Conservation (phyloP, 371 early-diverging fungal species). For the Mortierella sp. region DNA sequence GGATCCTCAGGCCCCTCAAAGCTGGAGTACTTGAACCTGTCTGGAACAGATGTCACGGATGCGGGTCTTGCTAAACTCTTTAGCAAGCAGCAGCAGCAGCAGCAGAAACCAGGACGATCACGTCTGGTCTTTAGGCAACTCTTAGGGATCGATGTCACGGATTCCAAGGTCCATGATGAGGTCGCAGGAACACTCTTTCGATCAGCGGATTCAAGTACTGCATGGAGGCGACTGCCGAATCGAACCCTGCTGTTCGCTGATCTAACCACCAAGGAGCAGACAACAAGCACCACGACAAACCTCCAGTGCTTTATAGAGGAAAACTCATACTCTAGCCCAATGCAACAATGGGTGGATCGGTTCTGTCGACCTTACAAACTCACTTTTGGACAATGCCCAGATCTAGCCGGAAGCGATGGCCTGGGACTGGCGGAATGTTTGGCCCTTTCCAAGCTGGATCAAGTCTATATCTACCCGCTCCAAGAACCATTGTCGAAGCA, state of each 20-base stretch:
- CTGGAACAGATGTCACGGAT: constrained; percentile 30
- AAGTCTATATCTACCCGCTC: constrained; percentile 13
- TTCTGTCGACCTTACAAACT: constrained; percentile 17
- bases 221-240: constrained; percentile 12
- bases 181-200: constrained; percentile 10
- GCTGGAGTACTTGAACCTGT: constrained; percentile 35
- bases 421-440: constrained; percentile 33
- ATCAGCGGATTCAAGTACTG: neutral
- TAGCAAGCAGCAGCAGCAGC: neutral
- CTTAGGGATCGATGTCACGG: constrained; percentile 38
- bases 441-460: constrained; percentile 21
- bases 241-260: constrained; percentile 13
- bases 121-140: constrained; percentile 20
- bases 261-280: neutral
- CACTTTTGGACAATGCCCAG: constrained; percentile 23
- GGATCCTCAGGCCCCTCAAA: constrained; percentile 28
- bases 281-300: neutral
- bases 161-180: constrained; percentile 16
- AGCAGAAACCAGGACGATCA: neutral
- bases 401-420: constrained; percentile 20
- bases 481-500: constrained; percentile 6
- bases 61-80: constrained; percentile 23
- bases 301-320: constrained; percentile 5
- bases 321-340: constrained; percentile 11
- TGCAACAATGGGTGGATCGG: constrained; percentile 34